Evolutionary conservation across 257 asterid genomes (phyloP).

Genomic region (Forsythia suspensa): DNA sequence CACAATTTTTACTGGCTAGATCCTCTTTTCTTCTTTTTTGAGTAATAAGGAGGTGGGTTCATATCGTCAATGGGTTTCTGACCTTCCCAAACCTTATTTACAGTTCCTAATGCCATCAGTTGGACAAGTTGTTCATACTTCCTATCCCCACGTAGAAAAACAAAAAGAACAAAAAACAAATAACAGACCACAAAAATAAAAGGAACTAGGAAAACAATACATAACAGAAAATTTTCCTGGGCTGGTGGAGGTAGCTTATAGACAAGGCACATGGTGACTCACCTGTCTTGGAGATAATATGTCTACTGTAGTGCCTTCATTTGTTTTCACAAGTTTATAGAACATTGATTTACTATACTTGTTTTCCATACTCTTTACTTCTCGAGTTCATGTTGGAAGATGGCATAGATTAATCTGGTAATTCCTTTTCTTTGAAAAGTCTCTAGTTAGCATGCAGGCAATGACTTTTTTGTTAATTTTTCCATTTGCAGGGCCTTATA

Average conservation of each 20-base stretch:
- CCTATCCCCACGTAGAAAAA: neutral
- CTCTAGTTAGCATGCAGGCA: neutral
- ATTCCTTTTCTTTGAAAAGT: neutral
- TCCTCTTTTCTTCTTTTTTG: neutral
- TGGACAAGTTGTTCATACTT: neutral
- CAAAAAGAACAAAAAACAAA: neutral
- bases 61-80: neutral
- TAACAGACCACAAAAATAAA: neutral
- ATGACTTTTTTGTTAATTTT: conserved; percentile 24
- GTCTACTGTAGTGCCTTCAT: neutral
- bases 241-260: neutral
- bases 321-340: neutral
- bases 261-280: neutral
- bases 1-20: neutral
- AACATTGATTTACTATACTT: neutral
- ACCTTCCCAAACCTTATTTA: neutral
- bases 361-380: neutral
- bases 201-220: neutral
- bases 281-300: neutral
- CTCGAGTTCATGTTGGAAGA: neutral
- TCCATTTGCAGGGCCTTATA: conserved; percentile 74
- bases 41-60: neutral
- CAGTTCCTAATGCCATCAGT: conserved; percentile 4
- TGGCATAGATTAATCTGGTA: neutral
- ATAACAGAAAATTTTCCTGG: neutral